phyloP scores from a whole-genome alignment of 306 rosid genomes.

The Cicer arietinum region DNA sequence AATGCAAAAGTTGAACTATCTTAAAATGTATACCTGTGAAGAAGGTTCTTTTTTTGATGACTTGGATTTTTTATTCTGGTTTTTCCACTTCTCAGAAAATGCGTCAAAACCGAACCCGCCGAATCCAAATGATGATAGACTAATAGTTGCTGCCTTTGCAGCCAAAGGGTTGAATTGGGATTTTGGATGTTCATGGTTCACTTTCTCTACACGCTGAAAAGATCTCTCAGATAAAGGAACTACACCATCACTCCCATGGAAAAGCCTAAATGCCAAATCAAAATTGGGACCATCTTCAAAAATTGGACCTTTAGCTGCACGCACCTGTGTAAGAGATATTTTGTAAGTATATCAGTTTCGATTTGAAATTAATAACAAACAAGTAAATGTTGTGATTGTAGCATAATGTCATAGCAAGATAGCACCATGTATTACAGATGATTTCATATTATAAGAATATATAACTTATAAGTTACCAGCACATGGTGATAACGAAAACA shows the following conservation, averaged over 20 bases:
- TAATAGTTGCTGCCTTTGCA: slow-evolving; percentile 97
- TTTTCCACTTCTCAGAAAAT: slow-evolving; percentile 80
- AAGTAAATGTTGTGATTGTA: background rate
- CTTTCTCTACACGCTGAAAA: slow-evolving; percentile 57
- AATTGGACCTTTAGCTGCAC: slow-evolving; percentile 91
- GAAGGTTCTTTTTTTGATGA: slow-evolving; percentile 77
- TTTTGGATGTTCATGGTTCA: slow-evolving; percentile 54
- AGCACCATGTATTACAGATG: background rate
- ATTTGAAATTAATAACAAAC: slow-evolving; percentile 18
- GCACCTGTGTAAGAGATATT: slow-evolving; percentile 57
- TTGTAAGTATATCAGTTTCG: slow-evolving; percentile 38
- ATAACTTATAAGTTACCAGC: background rate
- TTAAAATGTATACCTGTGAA: slow-evolving; percentile 62
- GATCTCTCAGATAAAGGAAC: slow-evolving; percentile 86
- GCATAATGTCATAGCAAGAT: slow-evolving; percentile 11
- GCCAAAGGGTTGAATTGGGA: slow-evolving; percentile 90
- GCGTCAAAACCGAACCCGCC: slow-evolving; percentile 89
- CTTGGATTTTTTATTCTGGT: slow-evolving; percentile 71
- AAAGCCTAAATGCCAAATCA: slow-evolving; percentile 92
- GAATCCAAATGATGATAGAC: slow-evolving; percentile 91
- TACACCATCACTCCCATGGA: slow-evolving; percentile 94
- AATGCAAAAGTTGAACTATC: background rate
- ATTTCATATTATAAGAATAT: background rate
- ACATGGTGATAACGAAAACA: background rate
- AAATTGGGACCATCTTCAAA: slow-evolving; percentile 98